Percentiles rank a stretch among this genome's conserved stretches.
These are phyloP conservation scores for Saccharomycopsis fibuligera DNA, from an alignment of 805 yeast genomes.

Conservation along the genomic window DNA sequence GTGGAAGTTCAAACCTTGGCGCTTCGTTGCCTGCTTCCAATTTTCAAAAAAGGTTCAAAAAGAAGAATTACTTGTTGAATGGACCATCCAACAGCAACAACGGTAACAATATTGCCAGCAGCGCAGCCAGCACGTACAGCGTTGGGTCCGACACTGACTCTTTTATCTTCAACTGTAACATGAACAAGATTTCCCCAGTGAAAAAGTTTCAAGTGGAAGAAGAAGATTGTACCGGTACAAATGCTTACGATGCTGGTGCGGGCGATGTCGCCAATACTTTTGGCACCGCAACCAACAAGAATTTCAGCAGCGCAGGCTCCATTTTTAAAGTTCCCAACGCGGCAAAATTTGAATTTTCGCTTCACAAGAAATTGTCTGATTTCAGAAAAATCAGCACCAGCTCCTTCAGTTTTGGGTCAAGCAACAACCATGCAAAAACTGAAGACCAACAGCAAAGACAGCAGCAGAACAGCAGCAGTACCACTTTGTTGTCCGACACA, in stretches of 20 bases:
- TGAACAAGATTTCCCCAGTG: conserved; percentile 19
- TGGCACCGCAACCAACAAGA: not conserved
- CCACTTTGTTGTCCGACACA: not conserved
- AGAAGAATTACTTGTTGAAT: conserved; percentile 7
- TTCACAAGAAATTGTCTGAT: not conserved
- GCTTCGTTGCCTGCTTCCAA: not conserved
- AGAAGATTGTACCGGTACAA: not conserved
- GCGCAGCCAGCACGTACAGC: not conserved
- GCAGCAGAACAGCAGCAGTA: not conserved
- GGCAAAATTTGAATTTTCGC: conserved; percentile 12
- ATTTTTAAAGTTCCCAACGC: conserved; percentile 5
- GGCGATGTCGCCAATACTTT: not conserved
- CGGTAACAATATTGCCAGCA: no score
- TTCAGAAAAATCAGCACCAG: not conserved
- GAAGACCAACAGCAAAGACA: no score
- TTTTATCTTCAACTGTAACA: conserved; percentile 12
- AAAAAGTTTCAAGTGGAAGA: conserved; percentile 15
- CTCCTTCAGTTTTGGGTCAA: not conserved
- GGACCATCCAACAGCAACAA: not conserved
- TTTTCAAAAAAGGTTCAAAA: not conserved
- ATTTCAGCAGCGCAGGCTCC: not conserved
- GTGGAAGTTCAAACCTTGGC: not conserved
- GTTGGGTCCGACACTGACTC: conserved; percentile 9
- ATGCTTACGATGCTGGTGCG: not conserved
- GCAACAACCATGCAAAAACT: no score